These are phyloP conservation scores for Aspergillus cristatus DNA, from an alignment of 495 filamentous ascomycete species.

Conservation along the genomic window DNA sequence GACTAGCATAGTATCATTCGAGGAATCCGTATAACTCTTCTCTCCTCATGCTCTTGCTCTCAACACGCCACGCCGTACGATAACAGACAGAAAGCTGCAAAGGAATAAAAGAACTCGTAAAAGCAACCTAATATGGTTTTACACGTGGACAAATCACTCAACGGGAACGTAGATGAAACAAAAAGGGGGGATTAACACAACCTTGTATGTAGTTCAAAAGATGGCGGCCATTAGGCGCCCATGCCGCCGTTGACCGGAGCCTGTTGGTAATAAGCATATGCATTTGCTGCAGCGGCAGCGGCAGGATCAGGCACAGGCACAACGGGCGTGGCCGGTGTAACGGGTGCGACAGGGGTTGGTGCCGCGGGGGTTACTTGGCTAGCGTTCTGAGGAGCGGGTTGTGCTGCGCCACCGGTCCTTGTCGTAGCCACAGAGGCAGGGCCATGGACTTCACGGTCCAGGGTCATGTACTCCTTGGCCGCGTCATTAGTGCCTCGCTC, in stretches of 20 bases:
- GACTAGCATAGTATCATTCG: too few species aligned
- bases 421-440: slow-evolving; percentile 29
- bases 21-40: too few species aligned
- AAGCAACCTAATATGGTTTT: slow-evolving; percentile 20
- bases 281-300: slow-evolving; percentile 16
- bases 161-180: too few species aligned
- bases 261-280: slow-evolving; percentile 35
- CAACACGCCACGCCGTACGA: too few species aligned
- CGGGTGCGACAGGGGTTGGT: slow-evolving; percentile 6
- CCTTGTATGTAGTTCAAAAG: neutral
- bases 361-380: too few species aligned
- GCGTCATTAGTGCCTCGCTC: slow-evolving; percentile 74
- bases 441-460: slow-evolving; percentile 85
- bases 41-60: too few species aligned
- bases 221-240: slow-evolving; percentile 5
- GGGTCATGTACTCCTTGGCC: slow-evolving; percentile 73
- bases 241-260: slow-evolving; percentile 24
- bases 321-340: slow-evolving; percentile 6
- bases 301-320: slow-evolving; percentile 14
- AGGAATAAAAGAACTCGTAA: too few species aligned
- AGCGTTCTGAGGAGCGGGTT: slow-evolving; percentile 6
- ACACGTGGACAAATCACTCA: slow-evolving; percentile 10
- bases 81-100: too few species aligned
- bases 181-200: neutral
- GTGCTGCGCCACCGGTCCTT: slow-evolving; percentile 23